Percentiles rank a stretch among this genome's conserved stretches.
Evolutionary conservation across 2,329 filamentous ascomycete species (phyloP).

Genomic region (Epichloe brachyelytri): DNA sequence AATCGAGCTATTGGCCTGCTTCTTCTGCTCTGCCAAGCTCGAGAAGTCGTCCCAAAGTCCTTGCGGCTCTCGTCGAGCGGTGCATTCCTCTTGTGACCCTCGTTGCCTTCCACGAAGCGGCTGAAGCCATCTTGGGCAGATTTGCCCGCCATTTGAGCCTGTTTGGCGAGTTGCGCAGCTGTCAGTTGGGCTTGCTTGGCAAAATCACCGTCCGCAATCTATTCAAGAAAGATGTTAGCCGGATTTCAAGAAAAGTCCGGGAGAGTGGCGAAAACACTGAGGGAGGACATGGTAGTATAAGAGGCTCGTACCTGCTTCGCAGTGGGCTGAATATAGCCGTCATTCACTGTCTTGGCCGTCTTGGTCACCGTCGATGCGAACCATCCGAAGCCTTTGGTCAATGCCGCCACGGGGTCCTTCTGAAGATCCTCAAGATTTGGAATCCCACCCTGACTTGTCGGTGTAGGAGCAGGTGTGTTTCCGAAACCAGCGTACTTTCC

Average conservation of each 20-base stretch:
- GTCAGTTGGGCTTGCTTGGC: conserved; percentile 51
- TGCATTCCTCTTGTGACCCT: conserved; percentile 24
- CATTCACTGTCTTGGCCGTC: conserved; percentile 82
- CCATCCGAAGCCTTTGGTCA: conserved; percentile 92
- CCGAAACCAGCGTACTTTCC: conserved; percentile 91
- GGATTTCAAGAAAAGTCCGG: too few species aligned
- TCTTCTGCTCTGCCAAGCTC: conserved; percentile 46
- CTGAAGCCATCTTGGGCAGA: conserved; percentile 69
- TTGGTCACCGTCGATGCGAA: conserved; percentile 78
- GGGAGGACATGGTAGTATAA: not conserved
- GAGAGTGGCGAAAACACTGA: not conserved
- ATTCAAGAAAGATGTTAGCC: not conserved
- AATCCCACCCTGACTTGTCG: conserved; percentile 31
- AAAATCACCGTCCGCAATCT: conserved; percentile 73
- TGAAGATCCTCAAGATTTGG: conserved; percentile 80
- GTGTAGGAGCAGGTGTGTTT: conserved; percentile 49
- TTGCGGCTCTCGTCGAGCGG: conserved; percentile 53
- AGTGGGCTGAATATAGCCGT: conserved; percentile 83
- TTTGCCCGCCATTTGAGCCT: conserved; percentile 56
- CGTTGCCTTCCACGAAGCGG: conserved; percentile 73
- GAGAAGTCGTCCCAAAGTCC: conserved; percentile 88
- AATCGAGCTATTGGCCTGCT: conserved; percentile 34
- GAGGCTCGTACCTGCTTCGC: conserved; percentile 34
- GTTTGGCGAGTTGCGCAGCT: conserved; percentile 52
- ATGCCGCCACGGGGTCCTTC: conserved; percentile 74